Evolutionary conservation across 106 monocot genomes (phyloP).

Genomic region (Dioscorea dumetorum): DNA sequence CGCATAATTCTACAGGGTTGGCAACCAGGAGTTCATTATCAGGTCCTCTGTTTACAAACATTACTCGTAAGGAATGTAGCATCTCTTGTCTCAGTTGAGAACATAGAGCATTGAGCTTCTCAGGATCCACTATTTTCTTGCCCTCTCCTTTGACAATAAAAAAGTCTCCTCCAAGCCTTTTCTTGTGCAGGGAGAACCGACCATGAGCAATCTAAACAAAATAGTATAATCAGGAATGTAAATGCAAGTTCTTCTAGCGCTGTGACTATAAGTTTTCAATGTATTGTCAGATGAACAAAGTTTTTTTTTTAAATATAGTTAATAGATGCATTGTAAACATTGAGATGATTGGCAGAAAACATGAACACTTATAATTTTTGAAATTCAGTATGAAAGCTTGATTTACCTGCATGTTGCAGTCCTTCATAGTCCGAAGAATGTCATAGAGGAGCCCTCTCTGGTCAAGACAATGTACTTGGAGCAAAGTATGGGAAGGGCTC

Average conservation of each 20-base stretch:
- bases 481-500: conserved; percentile 72
- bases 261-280: too few species aligned
- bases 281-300: too few species aligned
- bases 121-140: conserved; percentile 73
- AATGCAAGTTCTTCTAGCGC: too few species aligned
- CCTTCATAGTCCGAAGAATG: conserved; percentile 83
- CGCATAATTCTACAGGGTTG: conserved; percentile 82
- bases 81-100: conserved; percentile 68
- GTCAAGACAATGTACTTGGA: conserved; percentile 79
- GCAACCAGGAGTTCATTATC: conserved; percentile 89
- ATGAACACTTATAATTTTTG: background rate
- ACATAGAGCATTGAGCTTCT: conserved; percentile 53
- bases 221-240: too few species aligned
- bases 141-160: conserved; percentile 76
- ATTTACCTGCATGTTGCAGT: conserved; percentile 71
- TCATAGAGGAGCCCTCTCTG: conserved; percentile 94
- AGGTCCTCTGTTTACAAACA: conserved; percentile 63
- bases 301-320: too few species aligned
- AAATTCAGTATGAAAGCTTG: background rate
- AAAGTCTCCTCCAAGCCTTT: conserved; percentile 66
- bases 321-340: background rate
- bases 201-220: conserved; percentile 62
- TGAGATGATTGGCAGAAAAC: background rate
- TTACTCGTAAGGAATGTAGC: conserved; percentile 72
- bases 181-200: conserved; percentile 58